phyloP scores from a whole-genome alignment of 2,329 filamentous ascomycete genomes.

The Ophiostoma tasmaniense region DNA sequence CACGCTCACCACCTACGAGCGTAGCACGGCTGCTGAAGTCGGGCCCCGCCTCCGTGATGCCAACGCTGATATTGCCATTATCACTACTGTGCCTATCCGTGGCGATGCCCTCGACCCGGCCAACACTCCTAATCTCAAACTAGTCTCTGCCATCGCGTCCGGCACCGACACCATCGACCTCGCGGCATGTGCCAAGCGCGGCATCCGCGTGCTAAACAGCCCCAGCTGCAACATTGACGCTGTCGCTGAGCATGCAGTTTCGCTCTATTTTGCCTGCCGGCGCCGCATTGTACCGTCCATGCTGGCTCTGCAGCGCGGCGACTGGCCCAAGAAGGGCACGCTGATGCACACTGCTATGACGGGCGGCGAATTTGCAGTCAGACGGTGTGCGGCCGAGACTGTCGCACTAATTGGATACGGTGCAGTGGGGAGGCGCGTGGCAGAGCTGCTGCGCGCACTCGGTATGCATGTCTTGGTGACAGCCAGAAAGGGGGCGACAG shows the following conservation, averaged over 20 bases:
- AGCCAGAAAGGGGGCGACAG: slow-evolving; percentile 16
- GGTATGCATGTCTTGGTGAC: slow-evolving; percentile 27
- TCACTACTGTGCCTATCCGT: slow-evolving; percentile 27
- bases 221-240: slow-evolving; percentile 25
- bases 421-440: slow-evolving; percentile 27
- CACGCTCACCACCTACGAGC: slow-evolving; percentile 24
- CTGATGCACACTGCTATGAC: slow-evolving; percentile 19
- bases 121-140: slow-evolving; percentile 26
- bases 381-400: slow-evolving; percentile 18
- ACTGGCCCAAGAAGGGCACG: slow-evolving; percentile 19
- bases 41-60: slow-evolving; percentile 28
- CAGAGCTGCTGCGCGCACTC: slow-evolving; percentile 25
- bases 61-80: slow-evolving; percentile 31
- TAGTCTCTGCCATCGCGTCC: slow-evolving; percentile 24
- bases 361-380: slow-evolving; percentile 7
- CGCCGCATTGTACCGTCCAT: slow-evolving; percentile 29
- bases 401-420: slow-evolving; percentile 30
- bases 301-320: slow-evolving; percentile 22
- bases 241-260: slow-evolving; percentile 26
- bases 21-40: slow-evolving; percentile 23
- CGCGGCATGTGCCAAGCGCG: slow-evolving; percentile 21
- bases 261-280: slow-evolving; percentile 26
- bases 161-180: slow-evolving; percentile 24
- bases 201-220: slow-evolving; percentile 25
- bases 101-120: slow-evolving; percentile 20